Conservation (phyloP, 129 eudicot genomes). For the Calendula officinalis region DNA sequence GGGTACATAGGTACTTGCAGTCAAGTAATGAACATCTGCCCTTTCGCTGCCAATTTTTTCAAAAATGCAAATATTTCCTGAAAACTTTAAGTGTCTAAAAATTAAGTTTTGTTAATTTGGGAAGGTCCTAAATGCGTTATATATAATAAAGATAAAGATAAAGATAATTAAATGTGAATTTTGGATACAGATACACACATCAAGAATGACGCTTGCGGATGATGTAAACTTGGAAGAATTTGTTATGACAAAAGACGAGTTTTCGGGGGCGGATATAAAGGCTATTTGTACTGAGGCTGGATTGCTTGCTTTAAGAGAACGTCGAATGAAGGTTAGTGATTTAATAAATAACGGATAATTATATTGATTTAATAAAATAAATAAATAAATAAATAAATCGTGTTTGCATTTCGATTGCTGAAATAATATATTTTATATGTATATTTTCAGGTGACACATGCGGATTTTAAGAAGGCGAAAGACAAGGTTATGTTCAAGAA, state of each 20-base stretch:
- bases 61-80: too few relatives aligned
- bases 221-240: slow-evolving; percentile 92
- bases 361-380: too few relatives aligned
- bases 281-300: slow-evolving; percentile 99
- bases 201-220: slow-evolving; percentile 90
- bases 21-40: too few relatives aligned
- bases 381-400: not conserved
- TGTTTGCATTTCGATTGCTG: not conserved
- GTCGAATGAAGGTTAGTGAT: slow-evolving; percentile 83
- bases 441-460: slow-evolving; percentile 7
- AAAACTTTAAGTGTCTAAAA: too few relatives aligned
- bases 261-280: slow-evolving; percentile 95
- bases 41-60: too few relatives aligned
- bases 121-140: too few relatives aligned
- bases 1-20: too few relatives aligned
- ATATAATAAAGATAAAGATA: too few relatives aligned
- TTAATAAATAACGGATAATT: not conserved
- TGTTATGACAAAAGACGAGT: slow-evolving; percentile 93
- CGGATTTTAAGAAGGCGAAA: slow-evolving; percentile 15
- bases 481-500: slow-evolving; percentile 17
- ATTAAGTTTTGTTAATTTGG: too few relatives aligned
- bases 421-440: not conserved
- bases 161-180: not conserved
- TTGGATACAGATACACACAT: slow-evolving; percentile 71
- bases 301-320: slow-evolving; percentile 85